Base-by-base conservation (phyloP, 192 early-diverging fungal genomes). In the Linnemannia exigua region DNA sequence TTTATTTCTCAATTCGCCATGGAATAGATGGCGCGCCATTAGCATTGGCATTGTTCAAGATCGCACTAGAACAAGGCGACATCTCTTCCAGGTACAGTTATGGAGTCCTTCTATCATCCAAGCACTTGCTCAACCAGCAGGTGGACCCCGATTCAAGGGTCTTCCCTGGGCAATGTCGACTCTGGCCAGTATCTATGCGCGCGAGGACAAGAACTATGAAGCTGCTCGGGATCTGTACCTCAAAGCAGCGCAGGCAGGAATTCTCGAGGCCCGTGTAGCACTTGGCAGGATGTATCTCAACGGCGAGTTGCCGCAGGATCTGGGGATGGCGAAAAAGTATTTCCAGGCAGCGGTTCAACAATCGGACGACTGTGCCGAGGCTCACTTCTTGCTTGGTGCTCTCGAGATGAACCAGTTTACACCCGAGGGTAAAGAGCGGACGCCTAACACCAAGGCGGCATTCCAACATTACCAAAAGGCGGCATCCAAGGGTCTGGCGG, bases 401-500 rank as follows among this genome's bases (percentile, higher is more conserved):
- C 6, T 86, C 37, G 84, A 86, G 9, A 79, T 79, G 67, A 58
- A 72, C 37, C 72, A 67, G 50, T 46, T 20, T 28, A 28, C 28
- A 47, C 25, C 67, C 15, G 44, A 63, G 70, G 75, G 50, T 31
- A 72, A 46, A 66, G 79, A 22, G 51, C 38, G 8, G 19, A 84
- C 46, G 61, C 79, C 46, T 51, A 90, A 75, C 76, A 79, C 67
- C 46, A 82, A 72, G 81, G 74, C 22, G 3, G 89, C 89, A 1
- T 92, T 92, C 54, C 84, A 90, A n/a, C 79, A 90, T 76, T 90
- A 85, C 70, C 90, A 89, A 80, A 86, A 84, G 36, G 91, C 90
- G 2, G 89, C 89, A 0, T 78, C 89, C 31, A 92, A 87, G 75
- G 91, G 89, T 5, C 41, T 92, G 58, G 74, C 90, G 16, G 90